Evolutionary conservation across 192 early-diverging fungal species (phyloP).

Genomic region (Coemansia sp.): DNA sequence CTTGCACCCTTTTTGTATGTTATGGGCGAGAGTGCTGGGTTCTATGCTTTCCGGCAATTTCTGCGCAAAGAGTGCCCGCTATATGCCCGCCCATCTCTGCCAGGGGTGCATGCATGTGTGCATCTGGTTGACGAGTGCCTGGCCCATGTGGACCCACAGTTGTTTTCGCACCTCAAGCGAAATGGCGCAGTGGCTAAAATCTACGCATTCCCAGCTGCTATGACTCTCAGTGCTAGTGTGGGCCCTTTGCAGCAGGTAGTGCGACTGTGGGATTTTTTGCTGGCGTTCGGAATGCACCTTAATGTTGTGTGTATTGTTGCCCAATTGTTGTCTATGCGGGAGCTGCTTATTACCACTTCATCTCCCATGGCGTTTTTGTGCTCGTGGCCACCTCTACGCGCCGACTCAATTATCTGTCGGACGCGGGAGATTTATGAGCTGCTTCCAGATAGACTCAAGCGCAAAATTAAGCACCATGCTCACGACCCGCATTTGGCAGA

Average conservation of each 20-base stretch:
- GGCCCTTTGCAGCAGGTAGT: slow-evolving; percentile 83
- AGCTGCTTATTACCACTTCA: slow-evolving; percentile 61
- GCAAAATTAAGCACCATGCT: slow-evolving; percentile 32
- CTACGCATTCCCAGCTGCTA: slow-evolving; percentile 86
- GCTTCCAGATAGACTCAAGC: slow-evolving; percentile 21
- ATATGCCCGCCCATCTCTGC: slow-evolving; percentile 86
- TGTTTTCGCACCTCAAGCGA: slow-evolving; percentile 68
- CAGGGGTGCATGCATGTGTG: slow-evolving; percentile 87
- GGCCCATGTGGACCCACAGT: slow-evolving; percentile 64
- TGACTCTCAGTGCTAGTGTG: slow-evolving; percentile 87
- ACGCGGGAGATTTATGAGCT: slow-evolving; percentile 43
- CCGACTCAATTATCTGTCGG: slow-evolving; percentile 38
- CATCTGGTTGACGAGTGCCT: slow-evolving; percentile 84
- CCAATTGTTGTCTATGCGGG: slow-evolving; percentile 73
- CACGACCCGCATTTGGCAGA: slow-evolving; percentile 44
- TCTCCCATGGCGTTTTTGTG: slow-evolving; percentile 45
- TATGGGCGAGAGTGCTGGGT: slow-evolving; percentile 91
- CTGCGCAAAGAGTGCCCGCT: slow-evolving; percentile 85
- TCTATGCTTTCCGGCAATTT: slow-evolving; percentile 82
- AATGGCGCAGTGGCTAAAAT: slow-evolving; percentile 74
- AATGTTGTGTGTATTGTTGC: slow-evolving; percentile 89
- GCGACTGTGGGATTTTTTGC: slow-evolving; percentile 87
- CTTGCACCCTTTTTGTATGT: slow-evolving; percentile 86
- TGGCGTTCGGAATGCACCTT: slow-evolving; percentile 89
- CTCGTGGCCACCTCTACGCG: slow-evolving; percentile 45